These are phyloP conservation scores for Fraxinus quadrangulata DNA, from an alignment of 257 asterid species.

Conservation along the genomic window DNA sequence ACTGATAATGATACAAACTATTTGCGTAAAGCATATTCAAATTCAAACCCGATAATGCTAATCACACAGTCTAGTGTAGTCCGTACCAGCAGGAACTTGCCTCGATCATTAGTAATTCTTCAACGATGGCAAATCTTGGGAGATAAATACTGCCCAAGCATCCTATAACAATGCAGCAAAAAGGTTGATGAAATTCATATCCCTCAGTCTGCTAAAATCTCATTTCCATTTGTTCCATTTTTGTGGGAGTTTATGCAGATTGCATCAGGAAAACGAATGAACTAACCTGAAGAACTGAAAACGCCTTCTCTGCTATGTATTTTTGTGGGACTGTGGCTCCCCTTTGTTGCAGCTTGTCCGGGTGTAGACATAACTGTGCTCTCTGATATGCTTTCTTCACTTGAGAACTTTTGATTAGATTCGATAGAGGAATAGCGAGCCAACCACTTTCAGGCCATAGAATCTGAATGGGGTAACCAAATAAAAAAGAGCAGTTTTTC, in stretches of 20 bases:
- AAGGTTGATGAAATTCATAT: background rate
- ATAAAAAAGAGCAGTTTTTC: background rate
- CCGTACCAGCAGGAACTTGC: background rate
- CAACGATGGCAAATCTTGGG: constrained; percentile 38
- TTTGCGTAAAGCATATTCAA: background rate
- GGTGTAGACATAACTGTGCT: constrained; percentile 75
- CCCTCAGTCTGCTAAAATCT: background rate
- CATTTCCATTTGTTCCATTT: background rate
- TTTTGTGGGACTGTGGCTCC: constrained; percentile 67
- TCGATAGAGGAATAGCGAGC: constrained; percentile 43
- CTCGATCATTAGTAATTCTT: constrained; percentile 1
- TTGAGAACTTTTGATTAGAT: constrained; percentile 46
- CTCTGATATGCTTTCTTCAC: constrained; percentile 81
- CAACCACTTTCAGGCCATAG: constrained; percentile 72
- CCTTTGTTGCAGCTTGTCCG: constrained; percentile 83
- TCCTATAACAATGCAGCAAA: constrained; percentile 43
- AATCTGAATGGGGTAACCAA: constrained; percentile 42
- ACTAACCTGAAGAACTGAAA: constrained; percentile 65
- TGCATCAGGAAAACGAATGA: background rate
- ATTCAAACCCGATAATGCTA: background rate
- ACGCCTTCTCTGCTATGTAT: constrained; percentile 63
- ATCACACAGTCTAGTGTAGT: background rate
- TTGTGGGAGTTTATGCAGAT: background rate
- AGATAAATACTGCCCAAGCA: constrained; percentile 66
- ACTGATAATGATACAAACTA: background rate